Evolutionary conservation across 352 stramenopile genomes (phyloP).

Genomic region (Blastocystis sp.): DNA sequence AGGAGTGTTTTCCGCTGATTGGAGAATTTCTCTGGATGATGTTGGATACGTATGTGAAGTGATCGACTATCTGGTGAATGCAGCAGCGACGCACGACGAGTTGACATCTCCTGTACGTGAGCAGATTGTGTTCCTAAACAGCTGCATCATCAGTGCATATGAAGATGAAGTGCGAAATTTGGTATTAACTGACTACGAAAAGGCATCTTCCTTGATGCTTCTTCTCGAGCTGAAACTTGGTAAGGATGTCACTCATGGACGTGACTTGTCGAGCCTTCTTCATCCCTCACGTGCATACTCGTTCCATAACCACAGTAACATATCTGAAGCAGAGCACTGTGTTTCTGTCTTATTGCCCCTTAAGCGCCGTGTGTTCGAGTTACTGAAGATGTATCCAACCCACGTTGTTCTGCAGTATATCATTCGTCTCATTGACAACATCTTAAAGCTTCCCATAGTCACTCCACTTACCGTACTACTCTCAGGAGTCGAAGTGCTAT

Average conservation of each 20-base stretch:
- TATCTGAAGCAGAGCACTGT: slow-evolving; percentile 36
- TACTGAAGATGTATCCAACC: slow-evolving; percentile 52
- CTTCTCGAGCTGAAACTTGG: slow-evolving; percentile 8
- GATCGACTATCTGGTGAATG: background rate
- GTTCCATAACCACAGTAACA: slow-evolving; percentile 57
- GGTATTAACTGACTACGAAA: slow-evolving; percentile 17
- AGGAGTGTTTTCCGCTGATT: background rate
- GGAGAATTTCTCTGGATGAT: slow-evolving; percentile 3
- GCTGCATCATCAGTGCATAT: background rate
- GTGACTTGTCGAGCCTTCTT: background rate
- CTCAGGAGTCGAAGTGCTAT: slow-evolving; percentile 85
- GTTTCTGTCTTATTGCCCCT: background rate
- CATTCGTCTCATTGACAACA: slow-evolving; percentile 69
- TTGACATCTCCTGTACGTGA: background rate
- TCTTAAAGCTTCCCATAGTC: slow-evolving; percentile 67
- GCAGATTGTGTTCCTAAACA: slow-evolving; percentile 8
- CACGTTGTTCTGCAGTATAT: slow-evolving; percentile 52
- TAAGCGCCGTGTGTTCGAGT: slow-evolving; percentile 37
- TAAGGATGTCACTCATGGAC: slow-evolving; percentile 24
- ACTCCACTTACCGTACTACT: slow-evolving; percentile 78
- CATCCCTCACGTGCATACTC: background rate
- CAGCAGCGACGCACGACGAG: background rate
- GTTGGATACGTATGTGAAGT: slow-evolving; percentile 46
- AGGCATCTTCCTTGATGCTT: background rate
- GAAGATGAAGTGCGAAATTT: background rate